Evolutionary conservation across 2,329 filamentous ascomycete genomes (phyloP), one percentile per base, ranked within the genome.

Genomic region (Albifimbria verrucaria): DNA sequence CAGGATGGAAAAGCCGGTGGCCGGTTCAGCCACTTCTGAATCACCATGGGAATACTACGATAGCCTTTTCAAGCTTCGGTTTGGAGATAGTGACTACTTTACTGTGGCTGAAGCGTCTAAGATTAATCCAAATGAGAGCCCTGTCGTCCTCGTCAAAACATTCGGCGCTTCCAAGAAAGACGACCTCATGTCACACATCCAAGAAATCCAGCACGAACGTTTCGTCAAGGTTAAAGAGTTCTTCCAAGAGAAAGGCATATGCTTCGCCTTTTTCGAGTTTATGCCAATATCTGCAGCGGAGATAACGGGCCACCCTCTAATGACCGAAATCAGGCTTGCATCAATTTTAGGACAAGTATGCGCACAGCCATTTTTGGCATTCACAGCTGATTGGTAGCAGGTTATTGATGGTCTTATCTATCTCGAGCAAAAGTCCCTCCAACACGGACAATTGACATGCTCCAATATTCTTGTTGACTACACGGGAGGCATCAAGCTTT

Each of bases 271-370:
- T 17, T 55, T 55, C 22, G 46, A 55, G 23, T 55, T 52, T 26
- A 55, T 55, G 45, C 53, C 53, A 44, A n/a, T 55, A 44, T 51
- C 46, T 17, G 20, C 52, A 11, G 48, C 44, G 12, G 50, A 55
- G 50, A n/a, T 52, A 12, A 39, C 39, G 25, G 53, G 43, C 20
- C 47, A 47, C 25, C 53, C 49, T 24, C 41, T 52, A 21, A 20
- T 55, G 21, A 42, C 52, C 28, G 50, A 55, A 17, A 12, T 55
- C 15, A 49, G 49, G 23, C 22, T 55, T 12, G 53, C 46, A 25
- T 55, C 39, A 15, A 45, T 52, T 44, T 22, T 55, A 17, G 50
- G 53, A 45, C 39, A 51, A 50, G 53, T 52, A 32, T 36, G 53
- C 26, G 23, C 12, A 21, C 41, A 3, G 5, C 39, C 49, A 49